A percentile compares a stretch with the other conserved stretches of the same genome.
Conservation (phyloP, 164 flowering plant genomes). For the Houttuynia cordata region DNA sequence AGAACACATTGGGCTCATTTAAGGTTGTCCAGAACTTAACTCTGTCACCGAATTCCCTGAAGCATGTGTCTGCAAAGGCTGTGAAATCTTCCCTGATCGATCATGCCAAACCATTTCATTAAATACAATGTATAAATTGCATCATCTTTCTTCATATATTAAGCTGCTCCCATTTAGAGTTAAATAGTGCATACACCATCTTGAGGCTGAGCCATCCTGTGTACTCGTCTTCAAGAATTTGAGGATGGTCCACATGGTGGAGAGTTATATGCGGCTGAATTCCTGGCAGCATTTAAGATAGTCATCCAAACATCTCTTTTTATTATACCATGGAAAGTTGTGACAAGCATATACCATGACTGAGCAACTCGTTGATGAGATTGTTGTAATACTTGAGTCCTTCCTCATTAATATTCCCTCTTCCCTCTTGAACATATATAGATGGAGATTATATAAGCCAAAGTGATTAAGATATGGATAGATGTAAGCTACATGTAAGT, state of each 20-base stretch:
- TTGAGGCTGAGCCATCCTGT: slow-evolving; percentile 20
- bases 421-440: slow-evolving; percentile 7
- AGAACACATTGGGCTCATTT: slow-evolving; percentile 32
- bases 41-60: slow-evolving; percentile 35
- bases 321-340: no score
- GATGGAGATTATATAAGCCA: background rate
- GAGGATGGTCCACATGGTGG: slow-evolving; percentile 22
- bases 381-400: slow-evolving; percentile 13
- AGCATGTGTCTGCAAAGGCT: slow-evolving; percentile 7
- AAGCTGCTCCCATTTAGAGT: background rate
- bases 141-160: no score
- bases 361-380: slow-evolving; percentile 12
- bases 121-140: no score
- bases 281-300: slow-evolving; percentile 7
- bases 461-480: no score
- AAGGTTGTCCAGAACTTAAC: slow-evolving; percentile 44
- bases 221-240: slow-evolving; percentile 25
- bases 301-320: no score
- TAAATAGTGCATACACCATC: slow-evolving; percentile 11
- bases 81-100: slow-evolving; percentile 11
- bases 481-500: background rate
- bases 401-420: slow-evolving; percentile 12
- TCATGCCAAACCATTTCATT: background rate
- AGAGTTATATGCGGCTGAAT: slow-evolving; percentile 22
- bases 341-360: slow-evolving; percentile 2